Evolutionary conservation across 2,329 filamentous ascomycete species (phyloP).

Genomic region (Decorospora gaudefroyi): DNA sequence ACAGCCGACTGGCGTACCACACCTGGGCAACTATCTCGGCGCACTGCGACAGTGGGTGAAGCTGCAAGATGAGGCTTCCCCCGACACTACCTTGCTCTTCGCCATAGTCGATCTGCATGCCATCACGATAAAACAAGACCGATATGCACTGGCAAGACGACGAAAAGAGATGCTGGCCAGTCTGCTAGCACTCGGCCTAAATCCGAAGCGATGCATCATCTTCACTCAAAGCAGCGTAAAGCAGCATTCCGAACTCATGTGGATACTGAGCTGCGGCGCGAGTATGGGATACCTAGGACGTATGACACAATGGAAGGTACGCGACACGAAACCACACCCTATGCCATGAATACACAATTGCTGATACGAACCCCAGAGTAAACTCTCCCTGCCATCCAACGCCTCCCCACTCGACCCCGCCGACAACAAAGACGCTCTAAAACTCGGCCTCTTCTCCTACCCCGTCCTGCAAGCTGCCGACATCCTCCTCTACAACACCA

Average conservation of each 20-base stretch:
- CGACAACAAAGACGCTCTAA: conserved; percentile 63
- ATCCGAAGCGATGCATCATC: conserved; percentile 74
- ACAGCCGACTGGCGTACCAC: conserved; percentile 91
- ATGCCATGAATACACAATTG: not conserved
- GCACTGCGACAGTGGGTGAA: conserved; percentile 84
- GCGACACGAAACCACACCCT: not conserved
- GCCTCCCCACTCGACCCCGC: conserved; percentile 59
- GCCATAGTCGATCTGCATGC: conserved; percentile 94
- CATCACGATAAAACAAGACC: conserved; percentile 73
- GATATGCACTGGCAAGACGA: conserved; percentile 63
- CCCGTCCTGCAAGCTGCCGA: conserved; percentile 95
- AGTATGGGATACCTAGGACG: conserved; percentile 91
- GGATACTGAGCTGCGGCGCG: conserved; percentile 90
- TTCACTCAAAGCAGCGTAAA: conserved; percentile 82
- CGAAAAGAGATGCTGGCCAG: conserved; percentile 77
- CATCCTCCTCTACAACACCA: conserved; percentile 81
- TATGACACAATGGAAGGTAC: conserved; percentile 99
- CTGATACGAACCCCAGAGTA: conserved; percentile 55
- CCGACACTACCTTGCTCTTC: conserved; percentile 70
- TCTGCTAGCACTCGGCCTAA: conserved; percentile 80
- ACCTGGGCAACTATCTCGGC: conserved; percentile 93
- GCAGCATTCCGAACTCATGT: conserved; percentile 89
- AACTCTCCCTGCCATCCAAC: conserved; percentile 67
- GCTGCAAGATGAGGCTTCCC: conserved; percentile 68
- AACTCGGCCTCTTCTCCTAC: conserved; percentile 92